Conservation (phyloP, 352 stramenopile species). For the Phytophthora pinifolia region DNA sequence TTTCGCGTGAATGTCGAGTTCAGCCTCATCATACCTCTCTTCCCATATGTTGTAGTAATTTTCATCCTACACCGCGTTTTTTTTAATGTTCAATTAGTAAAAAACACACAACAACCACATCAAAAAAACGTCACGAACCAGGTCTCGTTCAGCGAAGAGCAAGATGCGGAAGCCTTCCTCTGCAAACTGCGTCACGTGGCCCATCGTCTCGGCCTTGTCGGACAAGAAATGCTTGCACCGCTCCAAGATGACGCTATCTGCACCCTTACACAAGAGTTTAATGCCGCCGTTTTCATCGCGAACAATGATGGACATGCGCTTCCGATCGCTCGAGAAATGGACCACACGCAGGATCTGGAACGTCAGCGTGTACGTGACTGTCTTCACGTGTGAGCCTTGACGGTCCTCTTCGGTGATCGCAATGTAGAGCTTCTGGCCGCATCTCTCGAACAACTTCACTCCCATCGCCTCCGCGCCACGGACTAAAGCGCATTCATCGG, state of each 20-base stretch:
- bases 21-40: constrained; percentile 60
- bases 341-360: constrained; percentile 77
- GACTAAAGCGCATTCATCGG: constrained; percentile 93
- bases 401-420: constrained; percentile 68
- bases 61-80: constrained; percentile 38
- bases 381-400: constrained; percentile 53
- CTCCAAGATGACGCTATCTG: constrained; percentile 76
- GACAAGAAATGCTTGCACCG: constrained; percentile 66
- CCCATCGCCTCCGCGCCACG: constrained; percentile 76
- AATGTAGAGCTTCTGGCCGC: constrained; percentile 52
- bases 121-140: constrained; percentile 42
- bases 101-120: not conserved
- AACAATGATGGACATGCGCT: constrained; percentile 85
- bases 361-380: constrained; percentile 56
- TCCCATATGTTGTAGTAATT: constrained; percentile 75
- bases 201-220: constrained; percentile 51
- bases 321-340: constrained; percentile 78
- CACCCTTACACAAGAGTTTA: constrained; percentile 80
- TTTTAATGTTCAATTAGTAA: not conserved
- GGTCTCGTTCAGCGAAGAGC: constrained; percentile 69
- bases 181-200: constrained; percentile 83
- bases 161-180: constrained; percentile 86
- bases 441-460: constrained; percentile 71
- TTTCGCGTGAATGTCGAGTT: constrained; percentile 71
- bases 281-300: constrained; percentile 52